Evolutionary conservation across 208 protist species (phyloP), one percentile per base, ranked within the genome.

Genomic region (Sergeia podlipaevii): DNA sequence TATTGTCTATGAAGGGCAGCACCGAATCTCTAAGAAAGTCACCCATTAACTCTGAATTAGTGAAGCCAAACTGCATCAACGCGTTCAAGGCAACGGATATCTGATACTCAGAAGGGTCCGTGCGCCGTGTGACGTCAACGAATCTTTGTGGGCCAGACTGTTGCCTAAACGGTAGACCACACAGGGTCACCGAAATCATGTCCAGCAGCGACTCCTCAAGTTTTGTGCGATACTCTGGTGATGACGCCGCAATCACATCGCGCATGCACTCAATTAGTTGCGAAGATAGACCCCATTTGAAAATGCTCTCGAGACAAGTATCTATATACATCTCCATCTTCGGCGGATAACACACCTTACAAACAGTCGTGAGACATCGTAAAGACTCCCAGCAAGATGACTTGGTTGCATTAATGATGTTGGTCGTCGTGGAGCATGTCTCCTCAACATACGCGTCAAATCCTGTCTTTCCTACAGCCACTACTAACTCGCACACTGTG

Each of bases 161-260:
- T 38, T 95, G 87, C 0, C 87, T 62, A 49, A 95, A 95, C 4
- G 87, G 87, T 4, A 91, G 56, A 15, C 83, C 83, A 48, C 83
- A 95, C 2, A 95, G 74, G 23, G 87, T 95, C 30, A 95, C 65
- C 23, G 87, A 95, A 60, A 95, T 95, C 75, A 89, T 84, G 58
- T 95, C 87, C 8, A 95, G 72, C 48, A 95, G 53, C 23, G 72
- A 76, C 54, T 91, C 80, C 54, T 91, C 83, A 36, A 95, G 48
- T 58, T 82, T 84, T 17, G 65, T 62, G 20, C 78, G 77, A 53
- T 85, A 84, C 58, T 76, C 60, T 29, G 41, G 41, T 41, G 62
- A 74, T 13, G 80, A 80, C 11, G 73, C 65, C 1, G 82, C 53
- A 49, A 91, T 88, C 56, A 95, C 90, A 46, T 78, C 69, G 10